These are phyloP conservation scores for Podosphaera leucotricha DNA, from an alignment of 2,329 filamentous ascomycete species.

Conservation along the genomic window DNA sequence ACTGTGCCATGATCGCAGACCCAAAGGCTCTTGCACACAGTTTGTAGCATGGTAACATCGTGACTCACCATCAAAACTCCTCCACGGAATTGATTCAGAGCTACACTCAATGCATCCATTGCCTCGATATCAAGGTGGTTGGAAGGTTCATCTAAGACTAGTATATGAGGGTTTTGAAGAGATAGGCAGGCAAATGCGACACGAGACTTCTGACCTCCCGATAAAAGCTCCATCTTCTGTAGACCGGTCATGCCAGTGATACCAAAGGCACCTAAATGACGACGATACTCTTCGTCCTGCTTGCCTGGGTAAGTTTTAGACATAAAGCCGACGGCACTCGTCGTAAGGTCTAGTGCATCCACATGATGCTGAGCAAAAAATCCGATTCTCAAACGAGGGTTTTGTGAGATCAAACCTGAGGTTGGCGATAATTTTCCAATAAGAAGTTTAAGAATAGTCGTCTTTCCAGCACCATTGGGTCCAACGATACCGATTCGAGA, in stretches of 20 bases:
- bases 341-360: slow-evolving; percentile 75
- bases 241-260: slow-evolving; percentile 87
- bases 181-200: slow-evolving; percentile 95
- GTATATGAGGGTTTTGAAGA: slow-evolving; percentile 80
- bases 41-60: slow-evolving; percentile 97
- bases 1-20: slow-evolving; percentile 88
- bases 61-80: slow-evolving; percentile 97
- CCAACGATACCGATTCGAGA: slow-evolving; percentile 98
- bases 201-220: slow-evolving; percentile 93
- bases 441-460: slow-evolving; percentile 91
- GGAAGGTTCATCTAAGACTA: slow-evolving; percentile 93
- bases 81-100: slow-evolving; percentile 68
- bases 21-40: slow-evolving; percentile 85
- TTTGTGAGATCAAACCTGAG: slow-evolving; percentile 62
- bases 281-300: slow-evolving; percentile 88
- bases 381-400: slow-evolving; percentile 71
- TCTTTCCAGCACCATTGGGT: slow-evolving; percentile 96
- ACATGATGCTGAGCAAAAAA: slow-evolving; percentile 99
- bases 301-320: slow-evolving; percentile 71
- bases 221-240: slow-evolving; percentile 84
- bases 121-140: slow-evolving; percentile 98
- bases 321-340: slow-evolving; percentile 89
- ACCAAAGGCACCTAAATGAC: slow-evolving; percentile 75
- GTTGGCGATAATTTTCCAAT: slow-evolving; percentile 62
- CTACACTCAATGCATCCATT: slow-evolving; percentile 74